phyloP scores from a whole-genome alignment of 2,329 filamentous ascomycete genomes.

The Ophiostoma sp. region DNA sequence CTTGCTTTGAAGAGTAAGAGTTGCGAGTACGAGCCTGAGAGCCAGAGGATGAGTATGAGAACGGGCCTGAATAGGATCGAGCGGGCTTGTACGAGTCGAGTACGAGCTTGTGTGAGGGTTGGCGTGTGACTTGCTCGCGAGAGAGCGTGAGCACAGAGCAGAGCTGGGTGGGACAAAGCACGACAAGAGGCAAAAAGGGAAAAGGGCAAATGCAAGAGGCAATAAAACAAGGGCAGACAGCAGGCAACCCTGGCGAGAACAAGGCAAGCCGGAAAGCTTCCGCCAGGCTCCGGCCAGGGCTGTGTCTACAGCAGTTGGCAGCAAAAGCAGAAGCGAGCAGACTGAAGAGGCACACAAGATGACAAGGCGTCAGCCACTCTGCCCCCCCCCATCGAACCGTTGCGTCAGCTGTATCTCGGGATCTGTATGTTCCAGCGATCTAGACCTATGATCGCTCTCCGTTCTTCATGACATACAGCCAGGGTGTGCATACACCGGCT shows the following conservation, averaged over 20 bases:
- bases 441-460: background rate
- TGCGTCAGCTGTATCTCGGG: slow-evolving; percentile 1
- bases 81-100: background rate
- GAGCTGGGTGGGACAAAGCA: no score
- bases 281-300: no score
- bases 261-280: no score
- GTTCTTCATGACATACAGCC: no score
- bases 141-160: no score
- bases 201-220: no score
- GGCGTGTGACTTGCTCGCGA: no score
- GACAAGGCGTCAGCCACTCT: background rate
- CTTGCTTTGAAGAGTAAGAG: background rate
- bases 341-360: no score
- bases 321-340: background rate
- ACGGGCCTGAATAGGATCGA: background rate
- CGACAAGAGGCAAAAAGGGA: no score
- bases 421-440: background rate
- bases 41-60: background rate
- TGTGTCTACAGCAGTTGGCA: no score
- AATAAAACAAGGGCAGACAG: no score
- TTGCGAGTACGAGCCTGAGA: background rate
- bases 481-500: background rate
- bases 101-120: background rate
- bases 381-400: background rate
- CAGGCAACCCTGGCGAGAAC: no score